A percentile compares a stretch with the other conserved stretches of the same genome.
These are phyloP conservation scores for Trichothecium sympodiale DNA, from an alignment of 2,329 filamentous ascomycete genomes.

Conservation along the genomic window DNA sequence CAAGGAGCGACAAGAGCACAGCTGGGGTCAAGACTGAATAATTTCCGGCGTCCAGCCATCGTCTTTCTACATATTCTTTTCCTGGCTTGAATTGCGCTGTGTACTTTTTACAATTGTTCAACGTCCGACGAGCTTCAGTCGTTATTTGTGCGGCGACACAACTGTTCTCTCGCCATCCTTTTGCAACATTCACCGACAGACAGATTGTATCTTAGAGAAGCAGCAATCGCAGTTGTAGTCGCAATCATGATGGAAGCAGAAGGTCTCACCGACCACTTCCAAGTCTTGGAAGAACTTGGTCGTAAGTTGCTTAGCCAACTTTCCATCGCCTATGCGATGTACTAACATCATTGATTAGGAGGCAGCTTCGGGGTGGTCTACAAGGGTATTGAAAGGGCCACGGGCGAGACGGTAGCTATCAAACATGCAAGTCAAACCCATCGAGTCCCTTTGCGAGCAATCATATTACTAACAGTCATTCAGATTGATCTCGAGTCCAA, in stretches of 20 bases:
- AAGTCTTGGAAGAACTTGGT: conserved; percentile 91
- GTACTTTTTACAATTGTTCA: too few species aligned
- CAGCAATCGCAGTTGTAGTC: conserved; percentile 9
- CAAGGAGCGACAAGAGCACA: neutral
- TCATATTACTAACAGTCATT: conserved; percentile 1
- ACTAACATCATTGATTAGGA: conserved; percentile 35
- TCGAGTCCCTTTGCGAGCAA: too few species aligned
- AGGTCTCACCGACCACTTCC: conserved; percentile 74
- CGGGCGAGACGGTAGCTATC: conserved; percentile 89
- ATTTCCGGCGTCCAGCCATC: too few species aligned
- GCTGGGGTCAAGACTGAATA: too few species aligned
- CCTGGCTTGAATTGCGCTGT: too few species aligned
- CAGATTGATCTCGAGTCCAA: conserved; percentile 98
- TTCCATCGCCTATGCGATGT: neutral
- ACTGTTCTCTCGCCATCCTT: too few species aligned
- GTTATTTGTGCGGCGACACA: too few species aligned
- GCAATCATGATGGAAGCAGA: conserved; percentile 41
- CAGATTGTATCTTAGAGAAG: too few species aligned
- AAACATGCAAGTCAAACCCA: conserved; percentile 62
- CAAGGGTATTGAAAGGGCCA: conserved; percentile 85
- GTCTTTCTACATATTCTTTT: too few species aligned
- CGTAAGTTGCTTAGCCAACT: conserved; percentile 46
- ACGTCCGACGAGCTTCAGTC: too few species aligned
- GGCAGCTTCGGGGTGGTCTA: conserved; percentile 96
- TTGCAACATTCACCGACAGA: too few species aligned